Evolutionary conservation across 1,284 basidiomycete species (phyloP), one percentile per base, ranked within the genome.

Genomic region (Trichosporon sp.): DNA sequence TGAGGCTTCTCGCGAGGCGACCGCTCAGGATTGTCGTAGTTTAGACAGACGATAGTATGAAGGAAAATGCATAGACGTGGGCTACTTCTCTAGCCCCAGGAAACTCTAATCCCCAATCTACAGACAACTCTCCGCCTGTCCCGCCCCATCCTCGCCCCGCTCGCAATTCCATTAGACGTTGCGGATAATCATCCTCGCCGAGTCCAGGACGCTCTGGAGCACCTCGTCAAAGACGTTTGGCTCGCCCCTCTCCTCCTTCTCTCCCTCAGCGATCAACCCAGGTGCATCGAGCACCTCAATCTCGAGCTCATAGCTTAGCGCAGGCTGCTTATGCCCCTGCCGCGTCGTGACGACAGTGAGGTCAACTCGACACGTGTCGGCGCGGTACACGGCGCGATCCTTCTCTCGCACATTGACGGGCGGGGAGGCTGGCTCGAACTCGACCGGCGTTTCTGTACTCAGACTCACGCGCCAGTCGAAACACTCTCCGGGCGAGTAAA

Each of bases 381-480:
- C 96, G 1, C 90, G 86, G 81, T 99, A 99, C 76, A 92, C 93
- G 78, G 98, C 87, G 46, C 97, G 88, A 83, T 99, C 94, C 85
- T 97, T 99, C 84, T 88, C 88, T 73, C 93, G 89, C 37, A 88
- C 87, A 75, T 88, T 85, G 1, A 86, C 86, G 0, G 89, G 84
- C 3, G 86, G 80, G 11, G 37, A 32, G n/a, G 35, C 38, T 2
- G 74, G 77, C 4, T 70, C 84, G 69, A 84, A 77, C 19, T 81
- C 73, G 67, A 81, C 77, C 72, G 83, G 83, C 65, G 79, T 87
- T 88, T 99, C 96, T 26, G 92, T 82, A 80, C 90, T 98, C 31
- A 98, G 92, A 78, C 92, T 95, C 21, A 99, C 88, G 68, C 97
- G 87, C 91, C 93, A 98, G 84, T 99, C 96, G 67, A 93, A 93